phyloP scores from a whole-genome alignment of 108 stramenopile genomes.

The Cafeteria roenbergensis region DNA sequence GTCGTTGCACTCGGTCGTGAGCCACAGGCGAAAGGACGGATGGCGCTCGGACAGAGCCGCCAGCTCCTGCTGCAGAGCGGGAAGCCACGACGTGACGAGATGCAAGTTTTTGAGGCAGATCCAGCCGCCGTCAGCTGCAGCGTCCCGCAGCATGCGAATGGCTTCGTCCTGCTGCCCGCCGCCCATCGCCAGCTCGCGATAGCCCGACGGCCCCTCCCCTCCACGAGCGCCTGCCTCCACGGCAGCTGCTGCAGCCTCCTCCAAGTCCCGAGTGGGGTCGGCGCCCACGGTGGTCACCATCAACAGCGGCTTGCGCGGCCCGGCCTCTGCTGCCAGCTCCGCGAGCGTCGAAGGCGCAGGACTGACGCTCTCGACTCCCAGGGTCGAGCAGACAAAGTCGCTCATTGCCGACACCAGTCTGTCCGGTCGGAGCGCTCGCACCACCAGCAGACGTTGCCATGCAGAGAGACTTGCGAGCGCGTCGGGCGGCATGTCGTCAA shows the following conservation, averaged over 20 bases:
- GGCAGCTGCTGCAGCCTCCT: conserved; percentile 28
- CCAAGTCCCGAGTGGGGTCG: conserved; percentile 43
- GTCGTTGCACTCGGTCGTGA: conserved; percentile 43
- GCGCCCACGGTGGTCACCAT: conserved; percentile 48
- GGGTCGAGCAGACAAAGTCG: conserved; percentile 30
- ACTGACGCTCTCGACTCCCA: conserved; percentile 17
- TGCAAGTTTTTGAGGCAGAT: conserved; percentile 54
- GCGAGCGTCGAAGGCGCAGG: conserved; percentile 14
- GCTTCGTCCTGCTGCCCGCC: conserved; percentile 48
- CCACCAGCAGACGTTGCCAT: too few species aligned
- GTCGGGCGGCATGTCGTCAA: too few species aligned
- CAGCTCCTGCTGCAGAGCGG: conserved; percentile 28
- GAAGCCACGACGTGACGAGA: conserved; percentile 44
- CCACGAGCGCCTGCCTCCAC: conserved; percentile 8
- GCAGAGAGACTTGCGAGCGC: too few species aligned
- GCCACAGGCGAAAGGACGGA: conserved; percentile 41
- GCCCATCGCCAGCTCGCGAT: conserved; percentile 47
- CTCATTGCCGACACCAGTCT: conserved; percentile 34
- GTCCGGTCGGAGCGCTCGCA: conserved; percentile 44
- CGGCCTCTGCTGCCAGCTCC: conserved; percentile 15
- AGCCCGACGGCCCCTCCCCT: conserved; percentile 22
- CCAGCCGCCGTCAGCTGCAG: conserved; percentile 36
- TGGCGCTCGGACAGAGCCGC: conserved; percentile 21
- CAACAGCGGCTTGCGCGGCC: conserved; percentile 17
- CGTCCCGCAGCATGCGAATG: conserved; percentile 24